Percentiles rank a stretch among this genome's conserved stretches.
phyloP scores from a whole-genome alignment of 192 early-diverging fungal species.

The Backusella morwellensis region DNA sequence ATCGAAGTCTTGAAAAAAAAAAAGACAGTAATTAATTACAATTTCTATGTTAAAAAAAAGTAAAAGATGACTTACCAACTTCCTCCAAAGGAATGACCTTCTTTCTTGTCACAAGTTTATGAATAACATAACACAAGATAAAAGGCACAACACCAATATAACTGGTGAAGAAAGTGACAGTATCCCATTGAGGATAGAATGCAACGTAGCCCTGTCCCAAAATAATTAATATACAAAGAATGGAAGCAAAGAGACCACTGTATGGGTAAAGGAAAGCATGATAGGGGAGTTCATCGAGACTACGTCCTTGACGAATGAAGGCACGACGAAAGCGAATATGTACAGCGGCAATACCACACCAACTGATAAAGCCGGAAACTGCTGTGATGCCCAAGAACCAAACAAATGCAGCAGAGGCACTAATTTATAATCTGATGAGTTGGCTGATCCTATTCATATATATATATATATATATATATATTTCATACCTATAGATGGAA shows the following conservation, averaged over 20 bases:
- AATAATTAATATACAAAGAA: slow-evolving; percentile 56
- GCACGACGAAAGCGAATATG: slow-evolving; percentile 82
- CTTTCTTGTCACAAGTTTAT: slow-evolving; percentile 58
- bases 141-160: slow-evolving; percentile 66
- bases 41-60: not conserved
- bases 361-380: slow-evolving; percentile 77
- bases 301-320: slow-evolving; percentile 63
- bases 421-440: not conserved
- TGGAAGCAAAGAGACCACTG: slow-evolving; percentile 60
- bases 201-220: slow-evolving; percentile 59
- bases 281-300: slow-evolving; percentile 62
- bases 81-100: slow-evolving; percentile 59
- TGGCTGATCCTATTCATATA: not conserved
- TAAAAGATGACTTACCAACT: slow-evolving; percentile 35
- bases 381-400: slow-evolving; percentile 62
- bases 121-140: slow-evolving; percentile 51
- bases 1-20: slow-evolving; percentile 13
- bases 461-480: not conserved
- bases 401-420: slow-evolving; percentile 47
- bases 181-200: slow-evolving; percentile 51
- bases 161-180: slow-evolving; percentile 45
- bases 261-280: slow-evolving; percentile 62
- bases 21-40: not conserved
- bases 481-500: slow-evolving; percentile 34
- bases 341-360: slow-evolving; percentile 73